Evolutionary conservation across 305 asterid species (phyloP).

Genomic region (Rubia peregrina): DNA sequence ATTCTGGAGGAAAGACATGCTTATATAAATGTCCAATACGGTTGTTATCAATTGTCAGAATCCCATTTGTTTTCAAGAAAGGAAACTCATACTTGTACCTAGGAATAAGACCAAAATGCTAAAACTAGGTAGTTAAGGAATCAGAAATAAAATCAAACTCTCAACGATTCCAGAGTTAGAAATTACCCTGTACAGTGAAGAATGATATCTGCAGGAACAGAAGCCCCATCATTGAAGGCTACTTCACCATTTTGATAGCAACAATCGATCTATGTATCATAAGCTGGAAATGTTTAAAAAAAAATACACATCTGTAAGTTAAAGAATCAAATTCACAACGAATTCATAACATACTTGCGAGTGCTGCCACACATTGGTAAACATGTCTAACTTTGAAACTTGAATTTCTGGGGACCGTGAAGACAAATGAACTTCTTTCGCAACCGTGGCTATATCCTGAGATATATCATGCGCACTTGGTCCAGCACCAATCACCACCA

Average conservation of each 20-base stretch:
- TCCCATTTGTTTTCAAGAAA: slow-evolving; percentile 31
- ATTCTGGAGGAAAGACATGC: slow-evolving; percentile 33
- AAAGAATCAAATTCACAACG: neutral
- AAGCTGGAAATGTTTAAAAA: neutral
- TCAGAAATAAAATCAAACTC: neutral
- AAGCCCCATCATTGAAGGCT: slow-evolving; percentile 12
- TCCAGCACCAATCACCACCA: slow-evolving; percentile 58
- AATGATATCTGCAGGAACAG: slow-evolving; percentile 11
- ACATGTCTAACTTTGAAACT: slow-evolving; percentile 24
- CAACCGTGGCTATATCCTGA: slow-evolving; percentile 36
- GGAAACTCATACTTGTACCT: slow-evolving; percentile 25
- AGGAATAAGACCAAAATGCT: neutral
- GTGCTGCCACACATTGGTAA: slow-evolving; percentile 47
- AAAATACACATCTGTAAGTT: neutral
- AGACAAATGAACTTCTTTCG: slow-evolving; percentile 64
- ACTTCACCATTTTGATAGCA: slow-evolving; percentile 16
- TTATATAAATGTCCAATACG: slow-evolving; percentile 35
- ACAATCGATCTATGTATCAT: neutral
- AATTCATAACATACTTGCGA: slow-evolving; percentile 23
- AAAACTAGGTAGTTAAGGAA: too few species aligned
- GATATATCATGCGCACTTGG: slow-evolving; percentile 58
- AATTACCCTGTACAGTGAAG: slow-evolving; percentile 16
- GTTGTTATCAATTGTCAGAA: slow-evolving; percentile 22
- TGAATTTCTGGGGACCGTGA: slow-evolving; percentile 30
- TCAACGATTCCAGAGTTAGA: neutral